Evolutionary conservation across 139 green algal genomes (phyloP), one percentile per base, ranked within the genome.

Genomic region (Micromonas commoda): DNA sequence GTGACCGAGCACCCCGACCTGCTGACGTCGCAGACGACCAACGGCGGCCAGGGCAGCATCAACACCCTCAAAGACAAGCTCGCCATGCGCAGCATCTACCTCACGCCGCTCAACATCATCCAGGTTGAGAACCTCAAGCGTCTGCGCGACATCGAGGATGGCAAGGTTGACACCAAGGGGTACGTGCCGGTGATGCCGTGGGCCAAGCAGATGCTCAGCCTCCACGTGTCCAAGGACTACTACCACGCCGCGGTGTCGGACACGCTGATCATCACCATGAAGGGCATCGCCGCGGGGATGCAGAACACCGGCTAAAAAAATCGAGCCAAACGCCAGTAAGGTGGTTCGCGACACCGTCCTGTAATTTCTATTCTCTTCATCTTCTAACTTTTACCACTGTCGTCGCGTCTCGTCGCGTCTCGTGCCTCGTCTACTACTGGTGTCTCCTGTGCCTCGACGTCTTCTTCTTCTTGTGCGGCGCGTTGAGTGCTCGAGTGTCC

Each of bases 281-380:
- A 97, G 83, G 94, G 95, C 57, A 96, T 99, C 67, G 92, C 95
- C 4, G 91, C 94, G 20, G 95, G 94, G 78, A 97, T 98, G 95
- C 89, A 95, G 53, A 99, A 98, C 88, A 99, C 95, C 3, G 95
- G 94, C 0, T 98, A 77, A 77, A 4, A 39, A n/a, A n/a, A n/a
- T n/a, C n/a, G n/a, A n/a, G n/a, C n/a, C n/a, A n/a, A n/a, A 0
- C 4, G 23, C 13, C 9, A 0, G 76, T 3, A 39, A 32, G 16
- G 5, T 69, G 61, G 57, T 78, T 32, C 23, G 61, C 19, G 60
- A 20, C 70, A n/a, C n/a, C n/a, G n/a, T 19, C 20, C 19, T n/a
- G 19, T n/a, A 63, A 19, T n/a, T n/a, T 63, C 52, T 63, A 19
- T 75, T 1, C 33, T 74, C 19, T 31, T 74, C 19, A 31, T 60